Conservation (phyloP, 108 stramenopile genomes). For the Cyclostephanos invisitatus region DNA sequence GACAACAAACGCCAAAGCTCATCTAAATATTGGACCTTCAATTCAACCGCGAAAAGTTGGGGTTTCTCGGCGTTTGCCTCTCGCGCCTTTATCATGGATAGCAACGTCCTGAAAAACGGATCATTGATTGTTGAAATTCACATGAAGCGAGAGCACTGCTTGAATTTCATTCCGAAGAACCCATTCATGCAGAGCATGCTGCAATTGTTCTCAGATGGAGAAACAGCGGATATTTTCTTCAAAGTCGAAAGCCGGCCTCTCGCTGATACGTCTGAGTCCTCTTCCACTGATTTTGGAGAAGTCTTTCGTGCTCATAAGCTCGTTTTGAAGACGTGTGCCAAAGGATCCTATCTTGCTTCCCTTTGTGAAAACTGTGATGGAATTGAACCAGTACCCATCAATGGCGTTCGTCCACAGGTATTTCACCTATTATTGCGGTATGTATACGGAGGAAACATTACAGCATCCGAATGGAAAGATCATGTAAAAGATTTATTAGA, state of each 20-base stretch:
- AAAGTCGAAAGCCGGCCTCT: background rate
- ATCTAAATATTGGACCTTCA: no score
- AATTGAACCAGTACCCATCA: slow-evolving; percentile 18
- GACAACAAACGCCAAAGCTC: no score
- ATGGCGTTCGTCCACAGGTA: slow-evolving; percentile 20
- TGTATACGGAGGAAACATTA: slow-evolving; percentile 24
- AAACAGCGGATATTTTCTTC: background rate
- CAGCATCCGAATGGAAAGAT: slow-evolving; percentile 9
- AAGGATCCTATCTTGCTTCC: slow-evolving; percentile 14
- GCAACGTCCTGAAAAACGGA: background rate
- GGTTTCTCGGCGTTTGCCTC: no score
- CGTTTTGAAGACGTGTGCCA: slow-evolving; percentile 1
- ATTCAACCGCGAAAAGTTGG: no score
- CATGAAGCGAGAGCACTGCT: background rate
- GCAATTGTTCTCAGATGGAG: background rate
- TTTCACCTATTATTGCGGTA: slow-evolving; percentile 16
- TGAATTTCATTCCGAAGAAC: slow-evolving; percentile 1
- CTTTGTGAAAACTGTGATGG: slow-evolving; percentile 20
- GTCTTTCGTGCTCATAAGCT: slow-evolving; percentile 2
- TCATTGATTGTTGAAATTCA: background rate
- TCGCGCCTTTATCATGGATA: no score
- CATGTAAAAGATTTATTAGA: slow-evolving; percentile 22
- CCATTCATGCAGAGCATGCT: background rate
- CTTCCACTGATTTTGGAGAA: background rate
- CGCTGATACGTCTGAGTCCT: background rate